phyloP scores from a whole-genome alignment of 129 eudicot species.

The Arctium lappa region DNA sequence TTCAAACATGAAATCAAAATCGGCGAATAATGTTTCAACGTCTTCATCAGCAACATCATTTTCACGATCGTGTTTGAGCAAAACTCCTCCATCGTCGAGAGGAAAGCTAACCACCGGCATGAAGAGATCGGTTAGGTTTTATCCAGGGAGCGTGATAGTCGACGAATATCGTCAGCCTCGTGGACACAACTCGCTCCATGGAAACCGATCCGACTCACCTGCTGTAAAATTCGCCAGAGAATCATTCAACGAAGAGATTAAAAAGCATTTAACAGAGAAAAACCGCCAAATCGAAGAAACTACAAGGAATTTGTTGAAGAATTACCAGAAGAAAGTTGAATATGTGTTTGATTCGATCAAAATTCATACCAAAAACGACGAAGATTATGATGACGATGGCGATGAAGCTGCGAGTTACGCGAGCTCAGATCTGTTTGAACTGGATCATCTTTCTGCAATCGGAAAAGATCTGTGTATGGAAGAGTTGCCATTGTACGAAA shows the following conservation, averaged over 20 bases:
- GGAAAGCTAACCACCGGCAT: conserved; percentile 33
- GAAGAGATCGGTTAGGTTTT: conserved; percentile 59
- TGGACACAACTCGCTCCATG: conserved; percentile 37
- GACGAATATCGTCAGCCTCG: conserved; percentile 53
- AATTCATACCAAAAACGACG: background rate
- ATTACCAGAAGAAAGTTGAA: conserved; percentile 39
- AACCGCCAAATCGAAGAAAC: conserved; percentile 42
- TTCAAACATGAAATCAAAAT: conserved; percentile 29
- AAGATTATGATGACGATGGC: conserved; percentile 21
- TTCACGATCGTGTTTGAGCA: conserved; percentile 67
- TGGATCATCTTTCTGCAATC: conserved; percentile 59
- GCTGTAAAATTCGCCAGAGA: conserved; percentile 4
- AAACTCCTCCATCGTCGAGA: conserved; percentile 40
- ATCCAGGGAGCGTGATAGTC: conserved; percentile 47
- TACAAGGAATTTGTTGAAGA: conserved; percentile 45
- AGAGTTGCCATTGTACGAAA: conserved; percentile 85
- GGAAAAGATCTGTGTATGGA: conserved; percentile 58
- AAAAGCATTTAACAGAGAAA: conserved; percentile 35
- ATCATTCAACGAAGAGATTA: conserved; percentile 36
- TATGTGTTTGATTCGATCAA: conserved; percentile 23
- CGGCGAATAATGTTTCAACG: conserved; percentile 40
- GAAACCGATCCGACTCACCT: conserved; percentile 1
- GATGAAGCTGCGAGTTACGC: conserved; percentile 65
- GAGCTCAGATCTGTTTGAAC: conserved; percentile 86
- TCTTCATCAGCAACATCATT: conserved; percentile 66